phyloP scores from a whole-genome alignment of 2,329 filamentous ascomycete species.

The Penicillium sp. region DNA sequence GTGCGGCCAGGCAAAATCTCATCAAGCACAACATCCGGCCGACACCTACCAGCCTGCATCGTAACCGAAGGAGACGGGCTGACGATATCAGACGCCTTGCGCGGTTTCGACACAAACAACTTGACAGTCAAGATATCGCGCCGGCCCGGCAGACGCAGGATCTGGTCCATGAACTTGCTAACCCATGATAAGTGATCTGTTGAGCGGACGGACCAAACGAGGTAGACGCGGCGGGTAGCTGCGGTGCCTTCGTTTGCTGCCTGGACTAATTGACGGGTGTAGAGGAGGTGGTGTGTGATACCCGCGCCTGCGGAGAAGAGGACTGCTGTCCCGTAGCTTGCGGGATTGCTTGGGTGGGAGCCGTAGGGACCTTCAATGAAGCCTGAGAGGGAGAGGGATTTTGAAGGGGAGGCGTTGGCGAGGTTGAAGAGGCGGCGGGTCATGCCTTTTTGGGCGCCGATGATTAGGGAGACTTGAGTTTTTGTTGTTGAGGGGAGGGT shows the following conservation, averaged over 20 bases:
- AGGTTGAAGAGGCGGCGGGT: conserved; percentile 61
- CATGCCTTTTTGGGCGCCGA: conserved; percentile 64
- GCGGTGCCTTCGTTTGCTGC: conserved; percentile 55
- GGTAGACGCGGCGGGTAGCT: conserved; percentile 60
- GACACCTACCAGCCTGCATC: conserved; percentile 63
- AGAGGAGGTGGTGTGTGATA: conserved; percentile 66
- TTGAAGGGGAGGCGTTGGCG: conserved; percentile 51
- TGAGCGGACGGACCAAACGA: conserved; percentile 64
- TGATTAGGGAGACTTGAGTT: conserved; percentile 56
- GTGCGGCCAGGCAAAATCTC: conserved; percentile 57
- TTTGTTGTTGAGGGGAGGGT: conserved; percentile 19
- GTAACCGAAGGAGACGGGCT: conserved; percentile 60
- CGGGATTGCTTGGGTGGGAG: conserved; percentile 57
- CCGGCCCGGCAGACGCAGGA: conserved; percentile 60
- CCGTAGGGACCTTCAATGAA: conserved; percentile 66
- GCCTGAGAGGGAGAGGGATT: conserved; percentile 55
- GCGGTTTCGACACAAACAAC: conserved; percentile 64
- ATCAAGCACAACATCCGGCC: conserved; percentile 57
- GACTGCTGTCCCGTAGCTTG: conserved; percentile 65
- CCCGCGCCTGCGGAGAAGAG: conserved; percentile 67
- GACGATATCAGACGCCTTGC: conserved; percentile 55
- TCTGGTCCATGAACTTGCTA: conserved; percentile 66
- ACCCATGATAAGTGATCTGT: conserved; percentile 65
- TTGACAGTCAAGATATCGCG: conserved; percentile 61
- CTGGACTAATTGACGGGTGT: conserved; percentile 59